A percentile compares a stretch with the other conserved stretches of the same genome.
Conservation (phyloP, 2,329 filamentous ascomycete genomes). For the Ilyonectria sp. region DNA sequence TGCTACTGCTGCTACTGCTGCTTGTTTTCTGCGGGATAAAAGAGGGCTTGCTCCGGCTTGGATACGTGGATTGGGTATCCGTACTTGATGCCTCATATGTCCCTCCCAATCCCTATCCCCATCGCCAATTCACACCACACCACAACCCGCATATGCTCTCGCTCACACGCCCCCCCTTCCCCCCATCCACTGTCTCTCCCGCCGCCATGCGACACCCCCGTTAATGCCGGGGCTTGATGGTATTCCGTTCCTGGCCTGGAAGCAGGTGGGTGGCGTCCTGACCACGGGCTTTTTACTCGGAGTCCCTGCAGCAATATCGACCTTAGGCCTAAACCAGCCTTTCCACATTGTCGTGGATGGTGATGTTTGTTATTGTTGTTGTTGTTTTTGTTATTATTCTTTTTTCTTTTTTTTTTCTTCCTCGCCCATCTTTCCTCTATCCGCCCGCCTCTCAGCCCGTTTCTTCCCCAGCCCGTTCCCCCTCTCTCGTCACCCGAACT, state of each 20-base stretch:
- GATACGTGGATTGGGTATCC: slow-evolving; percentile 59
- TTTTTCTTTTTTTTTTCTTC: background rate
- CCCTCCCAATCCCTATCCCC: slow-evolving; percentile 34
- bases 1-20: background rate
- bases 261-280: slow-evolving; percentile 11
- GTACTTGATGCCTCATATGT: slow-evolving; percentile 56
- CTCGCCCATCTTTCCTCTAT: slow-evolving; percentile 1
- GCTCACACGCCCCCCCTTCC: slow-evolving; percentile 36
- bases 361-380: slow-evolving; percentile 10
- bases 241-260: slow-evolving; percentile 43
- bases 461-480: slow-evolving; percentile 3
- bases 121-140: slow-evolving; percentile 47
- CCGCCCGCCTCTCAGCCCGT: background rate
- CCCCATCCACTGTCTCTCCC: slow-evolving; percentile 25
- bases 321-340: slow-evolving; percentile 9
- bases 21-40: slow-evolving; percentile 53
- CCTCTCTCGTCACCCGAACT: slow-evolving; percentile 15
- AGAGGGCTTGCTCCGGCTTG: slow-evolving; percentile 47
- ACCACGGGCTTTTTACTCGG: background rate
- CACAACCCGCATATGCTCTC: slow-evolving; percentile 39
- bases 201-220: slow-evolving; percentile 45
- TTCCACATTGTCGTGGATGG: background rate
- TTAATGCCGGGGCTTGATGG: slow-evolving; percentile 26
- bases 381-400: background rate
- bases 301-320: slow-evolving; percentile 14